Conservation (phyloP, 257 asterid genomes). For the Scutellaria galericulata region DNA sequence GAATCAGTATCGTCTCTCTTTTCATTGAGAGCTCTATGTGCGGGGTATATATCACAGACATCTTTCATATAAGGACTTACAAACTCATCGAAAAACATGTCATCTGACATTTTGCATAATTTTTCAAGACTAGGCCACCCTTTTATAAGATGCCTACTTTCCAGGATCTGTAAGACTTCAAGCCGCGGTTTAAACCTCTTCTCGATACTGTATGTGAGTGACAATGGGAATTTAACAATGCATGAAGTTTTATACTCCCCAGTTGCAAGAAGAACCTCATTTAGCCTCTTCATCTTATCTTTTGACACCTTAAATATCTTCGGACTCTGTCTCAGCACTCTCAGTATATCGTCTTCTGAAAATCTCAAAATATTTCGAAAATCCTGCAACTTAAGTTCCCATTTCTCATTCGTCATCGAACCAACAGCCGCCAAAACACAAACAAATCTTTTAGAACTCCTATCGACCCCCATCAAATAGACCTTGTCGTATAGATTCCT, state of each 20-base stretch:
- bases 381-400: conserved; percentile 46
- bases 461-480: conserved; percentile 44
- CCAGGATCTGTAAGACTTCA: conserved; percentile 41
- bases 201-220: conserved; percentile 44
- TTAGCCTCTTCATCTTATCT: conserved; percentile 39
- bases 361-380: conserved; percentile 42
- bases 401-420: conserved; percentile 31
- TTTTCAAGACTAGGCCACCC: conserved; percentile 37
- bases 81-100: conserved; percentile 31
- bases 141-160: conserved; percentile 29
- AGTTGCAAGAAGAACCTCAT: conserved; percentile 37
- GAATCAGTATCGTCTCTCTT: not conserved
- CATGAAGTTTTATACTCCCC: conserved; percentile 35
- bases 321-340: conserved; percentile 36
- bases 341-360: conserved; percentile 40
- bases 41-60: not conserved
- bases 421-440: conserved; percentile 36
- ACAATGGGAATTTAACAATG: conserved; percentile 33
- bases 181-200: conserved; percentile 47
- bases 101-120: not conserved
- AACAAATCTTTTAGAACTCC: conserved; percentile 41
- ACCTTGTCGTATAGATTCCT: conserved; percentile 31
- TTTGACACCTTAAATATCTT: conserved; percentile 32
- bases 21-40: not conserved
- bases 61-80: conserved; percentile 36